phyloP scores from a whole-genome alignment of 768 basidiomycete genomes.

The Tricholoma furcatifolium region DNA sequence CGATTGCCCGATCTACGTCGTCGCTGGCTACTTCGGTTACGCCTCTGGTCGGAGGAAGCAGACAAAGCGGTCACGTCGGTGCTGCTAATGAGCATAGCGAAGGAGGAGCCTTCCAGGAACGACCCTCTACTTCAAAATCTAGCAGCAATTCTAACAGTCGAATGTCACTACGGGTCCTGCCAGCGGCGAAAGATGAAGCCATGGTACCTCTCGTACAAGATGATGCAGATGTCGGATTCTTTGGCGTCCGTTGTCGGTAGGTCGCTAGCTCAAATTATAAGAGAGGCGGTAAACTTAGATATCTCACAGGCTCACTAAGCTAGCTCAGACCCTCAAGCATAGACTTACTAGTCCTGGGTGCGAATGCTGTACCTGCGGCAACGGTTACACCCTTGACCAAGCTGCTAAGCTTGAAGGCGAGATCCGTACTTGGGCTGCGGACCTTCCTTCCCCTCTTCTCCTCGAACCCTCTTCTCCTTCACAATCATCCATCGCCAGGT shows the following conservation, averaged over 20 bases:
- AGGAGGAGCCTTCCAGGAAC: conserved; percentile 3
- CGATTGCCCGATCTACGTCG: conserved; percentile 35
- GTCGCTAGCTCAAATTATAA: conserved; percentile 18
- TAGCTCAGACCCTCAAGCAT: conserved; percentile 61
- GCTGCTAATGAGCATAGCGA: conserved; percentile 2
- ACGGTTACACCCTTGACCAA: conserved; percentile 58
- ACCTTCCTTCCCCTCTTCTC: conserved; percentile 51
- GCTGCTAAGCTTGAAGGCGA: conserved; percentile 58
- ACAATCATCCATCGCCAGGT: conserved; percentile 30
- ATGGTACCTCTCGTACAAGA: background rate
- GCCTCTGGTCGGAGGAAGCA: background rate
- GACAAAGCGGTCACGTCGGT: background rate
- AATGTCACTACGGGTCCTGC: background rate
- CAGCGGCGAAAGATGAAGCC: conserved; percentile 4
- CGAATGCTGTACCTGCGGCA: conserved; percentile 27
- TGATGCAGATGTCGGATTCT: conserved; percentile 28
- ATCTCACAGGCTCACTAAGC: conserved; percentile 50
- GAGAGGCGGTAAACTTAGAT: background rate
- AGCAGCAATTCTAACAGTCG: background rate
- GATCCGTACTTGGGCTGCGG: conserved; percentile 49
- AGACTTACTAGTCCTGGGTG: conserved; percentile 38
- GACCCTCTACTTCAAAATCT: background rate
- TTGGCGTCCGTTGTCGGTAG: conserved; percentile 62
- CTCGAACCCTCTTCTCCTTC: conserved; percentile 16
- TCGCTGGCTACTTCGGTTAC: background rate